Evolutionary conservation across 2,329 filamentous ascomycete genomes (phyloP).

Genomic region (Macroventuria anomochaeta): DNA sequence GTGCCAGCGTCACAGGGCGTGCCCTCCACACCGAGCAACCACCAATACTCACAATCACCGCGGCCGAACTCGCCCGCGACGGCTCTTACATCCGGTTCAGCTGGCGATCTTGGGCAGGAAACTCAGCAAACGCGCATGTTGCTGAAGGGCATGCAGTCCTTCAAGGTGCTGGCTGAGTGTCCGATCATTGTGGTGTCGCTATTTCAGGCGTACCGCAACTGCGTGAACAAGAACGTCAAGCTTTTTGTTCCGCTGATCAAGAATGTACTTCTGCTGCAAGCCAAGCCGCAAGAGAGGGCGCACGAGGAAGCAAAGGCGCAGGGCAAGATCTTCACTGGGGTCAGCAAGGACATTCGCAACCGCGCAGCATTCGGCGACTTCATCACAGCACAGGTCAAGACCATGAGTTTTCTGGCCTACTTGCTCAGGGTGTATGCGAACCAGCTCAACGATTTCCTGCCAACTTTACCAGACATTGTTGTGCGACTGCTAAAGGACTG

Average conservation of each 20-base stretch:
- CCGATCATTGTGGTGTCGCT: conserved; percentile 99
- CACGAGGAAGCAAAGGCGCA: conserved; percentile 82
- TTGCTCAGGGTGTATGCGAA: conserved; percentile 85
- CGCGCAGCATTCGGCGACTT: conserved; percentile 95
- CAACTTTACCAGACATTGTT: conserved; percentile 83
- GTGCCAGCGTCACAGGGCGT: conserved; percentile 58
- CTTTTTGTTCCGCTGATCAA: conserved; percentile 94
- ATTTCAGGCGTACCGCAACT: conserved; percentile 87
- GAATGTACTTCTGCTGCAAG: conserved; percentile 83
- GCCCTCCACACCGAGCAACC: conserved; percentile 68
- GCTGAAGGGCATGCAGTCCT: conserved; percentile 95
- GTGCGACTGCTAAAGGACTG: conserved; percentile 92
- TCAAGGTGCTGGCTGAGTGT: conserved; percentile 97
- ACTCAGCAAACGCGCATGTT: conserved; percentile 82
- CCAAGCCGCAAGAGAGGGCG: conserved; percentile 89
- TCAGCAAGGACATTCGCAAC: conserved; percentile 93
- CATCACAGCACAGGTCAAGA: conserved; percentile 97
- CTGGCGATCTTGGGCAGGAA: conserved; percentile 78
- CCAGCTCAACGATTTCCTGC: conserved; percentile 86
- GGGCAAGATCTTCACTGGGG: conserved; percentile 86
- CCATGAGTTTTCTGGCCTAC: conserved; percentile 98
- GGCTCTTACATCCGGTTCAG: conserved; percentile 74
- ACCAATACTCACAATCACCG: conserved; percentile 81
- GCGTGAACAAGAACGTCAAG: conserved; percentile 84
- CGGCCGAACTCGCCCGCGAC: conserved; percentile 88